phyloP scores from a whole-genome alignment of 768 basidiomycete genomes.

The Naganishia onofrii region DNA sequence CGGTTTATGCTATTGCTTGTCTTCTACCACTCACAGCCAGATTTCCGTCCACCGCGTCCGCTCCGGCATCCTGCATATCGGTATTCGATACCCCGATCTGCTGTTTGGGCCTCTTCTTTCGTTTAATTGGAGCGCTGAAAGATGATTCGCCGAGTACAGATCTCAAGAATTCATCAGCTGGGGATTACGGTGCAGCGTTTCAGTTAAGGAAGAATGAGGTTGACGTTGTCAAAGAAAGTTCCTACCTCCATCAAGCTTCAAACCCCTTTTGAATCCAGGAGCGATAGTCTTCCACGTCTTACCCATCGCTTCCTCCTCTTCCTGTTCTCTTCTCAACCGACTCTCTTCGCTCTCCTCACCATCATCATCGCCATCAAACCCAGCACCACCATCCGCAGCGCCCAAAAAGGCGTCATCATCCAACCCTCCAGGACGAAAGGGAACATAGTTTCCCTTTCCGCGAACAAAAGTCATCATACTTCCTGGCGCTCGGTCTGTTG shows the following conservation, averaged over 20 bases:
- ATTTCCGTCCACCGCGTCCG: conserved; percentile 37
- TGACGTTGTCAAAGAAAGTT: not conserved
- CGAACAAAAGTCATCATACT: conserved; percentile 71
- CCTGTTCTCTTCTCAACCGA: conserved; percentile 37
- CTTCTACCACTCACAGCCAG: conserved; percentile 22
- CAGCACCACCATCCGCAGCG: not conserved
- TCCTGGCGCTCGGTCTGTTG: conserved; percentile 73
- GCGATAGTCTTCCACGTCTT: conserved; percentile 61
- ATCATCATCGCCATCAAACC: conserved; percentile 12
- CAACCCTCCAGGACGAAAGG: conserved; percentile 91
- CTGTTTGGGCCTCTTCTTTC: conserved; percentile 36
- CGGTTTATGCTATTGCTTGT: not conserved
- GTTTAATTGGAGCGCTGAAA: conserved; percentile 46
- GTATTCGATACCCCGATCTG: conserved; percentile 32
- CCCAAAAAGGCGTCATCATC: conserved; percentile 58
- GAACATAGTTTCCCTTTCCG: conserved; percentile 88
- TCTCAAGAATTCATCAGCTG: conserved; percentile 48
- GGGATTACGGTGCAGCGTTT: conserved; percentile 29
- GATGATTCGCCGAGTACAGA: conserved; percentile 41
- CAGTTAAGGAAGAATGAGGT: not conserved
- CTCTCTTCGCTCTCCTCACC: conserved; percentile 51
- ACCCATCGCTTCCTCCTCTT: conserved; percentile 49
- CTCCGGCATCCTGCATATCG: conserved; percentile 20
- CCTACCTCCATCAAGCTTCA: conserved; percentile 57
- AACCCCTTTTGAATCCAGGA: conserved; percentile 77